These are phyloP conservation scores for Candida krabiensis DNA, from an alignment of 805 yeast species.

Conservation along the genomic window DNA sequence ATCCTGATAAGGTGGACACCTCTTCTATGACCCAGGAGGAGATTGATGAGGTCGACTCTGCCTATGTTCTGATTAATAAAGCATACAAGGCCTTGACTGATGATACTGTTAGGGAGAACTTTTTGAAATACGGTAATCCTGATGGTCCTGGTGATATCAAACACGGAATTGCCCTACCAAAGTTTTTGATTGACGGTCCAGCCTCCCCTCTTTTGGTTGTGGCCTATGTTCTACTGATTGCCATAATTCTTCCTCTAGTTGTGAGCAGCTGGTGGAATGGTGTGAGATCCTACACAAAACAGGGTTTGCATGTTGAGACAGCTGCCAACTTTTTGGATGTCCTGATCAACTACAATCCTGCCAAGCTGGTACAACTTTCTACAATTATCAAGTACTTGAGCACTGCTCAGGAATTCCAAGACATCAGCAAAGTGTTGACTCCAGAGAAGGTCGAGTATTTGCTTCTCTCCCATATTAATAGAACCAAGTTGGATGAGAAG, in stretches of 20 bases:
- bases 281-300: slow-evolving; percentile 75
- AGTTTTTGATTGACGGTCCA: slow-evolving; percentile 81
- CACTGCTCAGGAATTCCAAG: slow-evolving; percentile 63
- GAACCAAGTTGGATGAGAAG: slow-evolving; percentile 39
- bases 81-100: slow-evolving; percentile 97
- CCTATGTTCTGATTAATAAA: slow-evolving; percentile 77
- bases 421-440: slow-evolving; percentile 39
- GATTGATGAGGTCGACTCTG: slow-evolving; percentile 62
- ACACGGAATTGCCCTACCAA: slow-evolving; percentile 95
- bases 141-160: slow-evolving; percentile 92
- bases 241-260: slow-evolving; percentile 71
- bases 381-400: slow-evolving; percentile 61
- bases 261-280: slow-evolving; percentile 92
- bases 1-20: slow-evolving; percentile 87
- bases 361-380: slow-evolving; percentile 58
- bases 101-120: slow-evolving; percentile 79
- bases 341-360: slow-evolving; percentile 72
- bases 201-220: slow-evolving; percentile 64
- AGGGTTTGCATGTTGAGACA: slow-evolving; percentile 81
- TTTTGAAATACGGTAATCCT: slow-evolving; percentile 89
- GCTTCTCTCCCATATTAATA: slow-evolving; percentile 57
- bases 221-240: slow-evolving; percentile 69
- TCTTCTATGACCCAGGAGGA: slow-evolving; percentile 56
- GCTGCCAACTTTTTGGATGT: slow-evolving; percentile 74
- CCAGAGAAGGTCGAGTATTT: slow-evolving; percentile 50